phyloP scores from a whole-genome alignment of 768 basidiomycete species.

The Amanita inopinata region DNA sequence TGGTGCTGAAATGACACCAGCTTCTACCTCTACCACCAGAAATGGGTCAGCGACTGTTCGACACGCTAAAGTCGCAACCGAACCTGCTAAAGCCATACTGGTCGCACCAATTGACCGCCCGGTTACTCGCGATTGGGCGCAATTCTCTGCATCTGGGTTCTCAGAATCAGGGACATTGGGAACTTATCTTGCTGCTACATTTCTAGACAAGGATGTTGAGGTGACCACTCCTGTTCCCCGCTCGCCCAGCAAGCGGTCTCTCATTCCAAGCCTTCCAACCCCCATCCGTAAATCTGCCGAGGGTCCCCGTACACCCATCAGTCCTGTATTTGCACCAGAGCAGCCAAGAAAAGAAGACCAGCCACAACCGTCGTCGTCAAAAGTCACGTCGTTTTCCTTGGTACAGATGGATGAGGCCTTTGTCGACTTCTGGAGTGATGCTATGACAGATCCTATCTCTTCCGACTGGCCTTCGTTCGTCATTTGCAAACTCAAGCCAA shows the following conservation, averaged over 20 bases:
- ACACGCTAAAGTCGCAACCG: conserved; percentile 23
- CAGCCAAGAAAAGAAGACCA: conserved; percentile 4
- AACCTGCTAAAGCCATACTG: conserved; percentile 17
- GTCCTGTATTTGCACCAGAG: not conserved
- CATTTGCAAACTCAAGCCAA: conserved; percentile 54
- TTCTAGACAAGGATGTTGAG: conserved; percentile 54
- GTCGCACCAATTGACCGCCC: conserved; percentile 16
- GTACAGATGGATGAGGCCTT: conserved; percentile 74
- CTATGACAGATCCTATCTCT: conserved; percentile 59
- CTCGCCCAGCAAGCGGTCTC: conserved; percentile 12
- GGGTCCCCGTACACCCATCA: too few species aligned
- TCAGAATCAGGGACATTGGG: conserved; percentile 28
- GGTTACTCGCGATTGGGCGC: conserved; percentile 42
- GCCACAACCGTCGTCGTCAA: conserved; percentile 20
- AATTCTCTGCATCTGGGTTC: conserved; percentile 63
- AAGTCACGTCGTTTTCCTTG: conserved; percentile 32
- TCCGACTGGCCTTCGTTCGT: conserved; percentile 60
- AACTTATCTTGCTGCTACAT: conserved; percentile 42
- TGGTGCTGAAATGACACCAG: conserved; percentile 14
- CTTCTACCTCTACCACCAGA: conserved; percentile 13
- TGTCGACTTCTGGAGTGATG: conserved; percentile 75
- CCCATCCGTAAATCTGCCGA: conserved; percentile 22
- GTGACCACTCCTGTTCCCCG: conserved; percentile 29
- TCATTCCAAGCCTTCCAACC: conserved; percentile 11
- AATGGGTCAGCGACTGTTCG: conserved; percentile 11